Conservation (phyloP, 768 basidiomycete species). For the Boletus pseudo-olivaceus region DNA sequence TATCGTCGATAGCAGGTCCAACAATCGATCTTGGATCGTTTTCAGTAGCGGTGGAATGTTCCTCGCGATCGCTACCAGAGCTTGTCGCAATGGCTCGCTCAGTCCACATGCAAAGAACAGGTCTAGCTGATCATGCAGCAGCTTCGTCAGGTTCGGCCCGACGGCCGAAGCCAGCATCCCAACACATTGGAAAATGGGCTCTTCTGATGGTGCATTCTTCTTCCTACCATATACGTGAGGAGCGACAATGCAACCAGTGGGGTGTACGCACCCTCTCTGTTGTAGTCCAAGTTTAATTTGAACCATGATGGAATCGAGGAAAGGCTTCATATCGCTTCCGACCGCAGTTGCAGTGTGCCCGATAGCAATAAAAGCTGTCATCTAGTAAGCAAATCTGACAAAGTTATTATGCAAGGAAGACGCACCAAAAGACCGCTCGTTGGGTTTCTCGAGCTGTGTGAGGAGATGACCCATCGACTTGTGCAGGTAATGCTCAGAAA, state of each 20-base stretch:
- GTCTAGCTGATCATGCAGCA: constrained; percentile 94
- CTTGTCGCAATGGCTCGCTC: constrained; percentile 82
- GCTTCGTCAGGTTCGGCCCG: constrained; percentile 91
- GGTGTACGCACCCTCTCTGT: constrained; percentile 64
- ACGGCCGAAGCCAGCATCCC: constrained; percentile 95
- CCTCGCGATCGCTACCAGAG: constrained; percentile 78
- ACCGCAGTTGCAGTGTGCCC: constrained; percentile 92
- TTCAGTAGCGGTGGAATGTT: constrained; percentile 87
- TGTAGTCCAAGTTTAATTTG: constrained; percentile 90
- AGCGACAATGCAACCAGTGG: background rate
- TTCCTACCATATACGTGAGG: constrained; percentile 40
- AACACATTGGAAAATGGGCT: constrained; percentile 96
- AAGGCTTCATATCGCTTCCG: constrained; percentile 92
- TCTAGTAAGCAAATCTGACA: background rate
- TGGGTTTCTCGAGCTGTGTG: constrained; percentile 82
- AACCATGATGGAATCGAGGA: constrained; percentile 85
- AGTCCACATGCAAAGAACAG: constrained; percentile 94
- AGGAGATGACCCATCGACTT: constrained; percentile 92
- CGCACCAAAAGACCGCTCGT: constrained; percentile 82
- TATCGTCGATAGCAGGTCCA: constrained; percentile 79
- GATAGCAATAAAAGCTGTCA: constrained; percentile 87
- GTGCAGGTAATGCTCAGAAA: constrained; percentile 87
- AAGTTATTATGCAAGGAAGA: constrained; percentile 10
- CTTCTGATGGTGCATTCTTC: constrained; percentile 91
- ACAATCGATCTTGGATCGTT: constrained; percentile 91